A percentile compares a stretch with the other conserved stretches of the same genome.
Conservation (phyloP, 345 rosid species). For the Salix purpurea region DNA sequence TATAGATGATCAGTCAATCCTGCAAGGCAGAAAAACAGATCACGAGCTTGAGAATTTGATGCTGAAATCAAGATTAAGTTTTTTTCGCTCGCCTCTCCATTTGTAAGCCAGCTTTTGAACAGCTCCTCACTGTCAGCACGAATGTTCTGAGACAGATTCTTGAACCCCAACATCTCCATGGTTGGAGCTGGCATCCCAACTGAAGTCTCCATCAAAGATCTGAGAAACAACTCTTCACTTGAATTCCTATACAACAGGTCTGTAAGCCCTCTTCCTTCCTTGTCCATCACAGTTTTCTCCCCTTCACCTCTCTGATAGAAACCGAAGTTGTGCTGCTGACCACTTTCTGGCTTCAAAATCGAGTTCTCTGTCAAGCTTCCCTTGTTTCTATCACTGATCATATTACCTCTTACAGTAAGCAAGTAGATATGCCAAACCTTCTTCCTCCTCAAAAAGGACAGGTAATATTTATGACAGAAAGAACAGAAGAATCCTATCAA, state of each 20-base stretch:
- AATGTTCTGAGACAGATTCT: constrained; percentile 47
- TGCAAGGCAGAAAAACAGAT: background rate
- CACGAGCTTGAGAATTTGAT: background rate
- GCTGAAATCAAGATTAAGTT: background rate
- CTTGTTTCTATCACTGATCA: constrained; percentile 27
- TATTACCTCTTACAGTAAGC: background rate
- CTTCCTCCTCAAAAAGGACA: background rate
- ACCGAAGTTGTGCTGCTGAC: constrained; percentile 14
- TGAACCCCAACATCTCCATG: constrained; percentile 60
- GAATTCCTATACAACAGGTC: constrained; percentile 53
- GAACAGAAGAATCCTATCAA: background rate
- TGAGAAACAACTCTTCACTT: constrained; percentile 62
- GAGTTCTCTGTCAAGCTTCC: constrained; percentile 13
- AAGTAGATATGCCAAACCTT: background rate
- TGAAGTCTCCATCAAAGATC: constrained; percentile 59
- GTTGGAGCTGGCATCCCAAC: constrained; percentile 46
- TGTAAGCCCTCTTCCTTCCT: constrained; percentile 46
- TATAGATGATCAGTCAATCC: background rate
- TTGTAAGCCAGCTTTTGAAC: constrained; percentile 69
- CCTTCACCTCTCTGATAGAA: constrained; percentile 20
- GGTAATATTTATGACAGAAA: too few relatives aligned
- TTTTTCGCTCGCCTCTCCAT: constrained; percentile 59
- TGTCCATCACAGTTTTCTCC: constrained; percentile 32
- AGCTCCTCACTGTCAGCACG: constrained; percentile 71
- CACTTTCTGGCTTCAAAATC: constrained; percentile 9